Conservation (phyloP, 371 early-diverging fungal genomes). For the Rhizopus sp. region DNA sequence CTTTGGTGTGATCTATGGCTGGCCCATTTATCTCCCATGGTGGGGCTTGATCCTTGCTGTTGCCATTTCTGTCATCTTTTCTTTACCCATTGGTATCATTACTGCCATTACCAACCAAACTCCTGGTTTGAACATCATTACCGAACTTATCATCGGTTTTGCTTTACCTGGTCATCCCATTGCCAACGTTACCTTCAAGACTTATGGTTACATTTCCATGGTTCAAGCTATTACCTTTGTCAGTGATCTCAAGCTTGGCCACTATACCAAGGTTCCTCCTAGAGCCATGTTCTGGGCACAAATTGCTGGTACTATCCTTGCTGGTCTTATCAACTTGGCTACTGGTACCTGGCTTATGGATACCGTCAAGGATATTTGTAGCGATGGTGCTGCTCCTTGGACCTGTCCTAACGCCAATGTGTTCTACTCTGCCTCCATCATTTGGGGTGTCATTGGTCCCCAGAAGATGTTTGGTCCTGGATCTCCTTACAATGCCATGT, state of each 20-base stretch:
- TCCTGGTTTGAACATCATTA: constrained; percentile 75
- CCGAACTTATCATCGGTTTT: constrained; percentile 69
- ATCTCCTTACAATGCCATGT: constrained; percentile 55
- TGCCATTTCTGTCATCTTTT: constrained; percentile 61
- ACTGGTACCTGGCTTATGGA: constrained; percentile 69
- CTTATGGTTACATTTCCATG: constrained; percentile 65
- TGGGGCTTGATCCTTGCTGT: constrained; percentile 71
- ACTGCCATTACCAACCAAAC: constrained; percentile 71
- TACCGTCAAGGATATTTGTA: constrained; percentile 60
- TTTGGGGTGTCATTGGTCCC: constrained; percentile 79
- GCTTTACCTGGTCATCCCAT: constrained; percentile 66
- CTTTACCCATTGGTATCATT: constrained; percentile 82
- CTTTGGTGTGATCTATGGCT: constrained; percentile 53
- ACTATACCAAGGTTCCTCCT: constrained; percentile 73
- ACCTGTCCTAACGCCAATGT: constrained; percentile 67
- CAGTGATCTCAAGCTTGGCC: constrained; percentile 67
- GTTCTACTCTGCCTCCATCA: constrained; percentile 66
- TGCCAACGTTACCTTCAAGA: constrained; percentile 70
- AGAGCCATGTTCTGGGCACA: constrained; percentile 70
- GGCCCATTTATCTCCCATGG: constrained; percentile 65
- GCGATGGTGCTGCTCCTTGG: constrained; percentile 44
- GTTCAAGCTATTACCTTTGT: constrained; percentile 62
- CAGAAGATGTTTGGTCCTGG: constrained; percentile 65
- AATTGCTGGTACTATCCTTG: constrained; percentile 55
- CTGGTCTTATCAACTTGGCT: constrained; percentile 63